Percentiles rank a stretch among this genome's conserved stretches.
These are phyloP conservation scores for Syzygium syzygioides DNA, from an alignment of 441 rosid species.

Conservation along the genomic window DNA sequence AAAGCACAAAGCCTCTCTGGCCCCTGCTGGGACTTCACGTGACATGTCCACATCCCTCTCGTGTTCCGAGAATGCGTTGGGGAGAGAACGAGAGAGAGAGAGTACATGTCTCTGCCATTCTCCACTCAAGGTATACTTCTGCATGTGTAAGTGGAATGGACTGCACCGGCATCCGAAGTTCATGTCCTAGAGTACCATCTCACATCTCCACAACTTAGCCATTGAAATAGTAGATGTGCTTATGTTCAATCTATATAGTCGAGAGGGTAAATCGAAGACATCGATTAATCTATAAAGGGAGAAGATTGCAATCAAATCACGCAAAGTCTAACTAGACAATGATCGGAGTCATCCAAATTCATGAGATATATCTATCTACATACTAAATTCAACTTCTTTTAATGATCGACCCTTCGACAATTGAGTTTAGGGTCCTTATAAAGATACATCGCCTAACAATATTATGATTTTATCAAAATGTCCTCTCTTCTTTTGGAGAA, in stretches of 20 bases:
- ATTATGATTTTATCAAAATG: neutral
- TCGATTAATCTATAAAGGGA: neutral
- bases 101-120: neutral
- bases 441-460: neutral
- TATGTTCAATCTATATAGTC: neutral
- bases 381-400: too few species aligned
- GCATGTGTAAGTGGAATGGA: neutral
- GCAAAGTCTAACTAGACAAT: neutral
- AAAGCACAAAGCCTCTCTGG: neutral
- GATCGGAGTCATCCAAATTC: neutral
- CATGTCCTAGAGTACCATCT: neutral
- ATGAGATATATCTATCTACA: neutral
- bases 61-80: neutral
- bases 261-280: neutral
- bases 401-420: accelerated
- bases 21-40: neutral
- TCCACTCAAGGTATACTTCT: neutral
- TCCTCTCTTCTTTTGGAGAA: neutral
- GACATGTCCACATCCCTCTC: neutral
- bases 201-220: neutral
- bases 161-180: neutral
- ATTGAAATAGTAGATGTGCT: neutral
- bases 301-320: neutral
- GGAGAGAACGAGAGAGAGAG: neutral
- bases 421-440: neutral